Evolutionary conservation across 2,329 filamentous ascomycete species (phyloP), one percentile per base, ranked within the genome.

Genomic region (Pseudogymnoascus sp.): DNA sequence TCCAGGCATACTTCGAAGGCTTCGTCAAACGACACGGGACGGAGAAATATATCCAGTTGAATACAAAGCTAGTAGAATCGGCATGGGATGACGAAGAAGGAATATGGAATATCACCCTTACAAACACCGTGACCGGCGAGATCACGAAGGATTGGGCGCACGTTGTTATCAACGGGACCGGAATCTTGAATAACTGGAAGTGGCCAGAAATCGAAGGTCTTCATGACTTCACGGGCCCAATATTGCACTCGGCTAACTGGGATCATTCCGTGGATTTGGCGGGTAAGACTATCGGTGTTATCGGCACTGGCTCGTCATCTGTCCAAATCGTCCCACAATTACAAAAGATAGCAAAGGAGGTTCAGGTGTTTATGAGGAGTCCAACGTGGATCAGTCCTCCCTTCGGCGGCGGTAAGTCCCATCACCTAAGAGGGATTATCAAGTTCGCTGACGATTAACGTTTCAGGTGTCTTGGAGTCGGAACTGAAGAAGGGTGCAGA

Each of bases 21-120:
- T 77, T 83, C 14, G 79, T 77, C 67, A 73, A 80, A 4, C 75
- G 74, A 0, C 82, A 80, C 64, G 78, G 76, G 47, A 72, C 83
- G 3, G 74, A 77, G 47, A 81, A 81, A 65, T 81, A 80, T 69
- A 82, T 83, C 78, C 78, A 71, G 1, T 81, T 83, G 72, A 77
- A 79, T 63, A 79, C 77, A 7, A 74, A 80, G 66, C 76, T 81
- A 11, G 70, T 76, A 0, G 77, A 77, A 3, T 76, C 77, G 18
- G 77, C 77, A 60, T 83, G 80, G 81, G 72, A 80, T 60, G 79
- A 81, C 18, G 73, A 78, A 1, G 70, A 69, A 3, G 80, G 79
- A 4, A 73, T 79, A 66, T 83, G 81, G 81, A 75, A 73, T 7
- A 77, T 83, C 11, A 79, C 77, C 40, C 70, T 82, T 4, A 72